Conservation (phyloP, 495 filamentous ascomycete species). For the Lichenothelia convexa region DNA sequence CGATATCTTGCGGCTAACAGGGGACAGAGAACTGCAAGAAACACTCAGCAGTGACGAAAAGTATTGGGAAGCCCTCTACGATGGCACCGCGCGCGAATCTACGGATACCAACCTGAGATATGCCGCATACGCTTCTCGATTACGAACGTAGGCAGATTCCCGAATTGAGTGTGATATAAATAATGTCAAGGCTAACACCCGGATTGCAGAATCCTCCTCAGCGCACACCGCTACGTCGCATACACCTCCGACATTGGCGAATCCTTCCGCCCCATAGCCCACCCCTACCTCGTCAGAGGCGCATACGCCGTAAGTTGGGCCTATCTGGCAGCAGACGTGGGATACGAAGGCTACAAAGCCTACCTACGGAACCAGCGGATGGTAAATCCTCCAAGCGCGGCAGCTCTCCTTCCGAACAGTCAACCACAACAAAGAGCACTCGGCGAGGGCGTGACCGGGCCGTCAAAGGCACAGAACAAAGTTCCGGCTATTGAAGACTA, state of each 20-base stretch:
- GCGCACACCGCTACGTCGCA: constrained; percentile 88
- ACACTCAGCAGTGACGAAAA: constrained; percentile 61
- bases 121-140: constrained; percentile 73
- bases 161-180: neutral
- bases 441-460: constrained; percentile 3
- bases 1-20: too few relatives aligned
- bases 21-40: constrained; percentile 55
- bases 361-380: constrained; percentile 61
- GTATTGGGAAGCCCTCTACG: constrained; percentile 59
- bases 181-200: constrained; percentile 37
- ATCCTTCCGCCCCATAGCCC: constrained; percentile 83
- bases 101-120: constrained; percentile 78
- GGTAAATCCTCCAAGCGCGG: constrained; percentile 24
- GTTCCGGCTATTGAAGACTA: constrained; percentile 83
- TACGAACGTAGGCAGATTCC: constrained; percentile 19
- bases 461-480: constrained; percentile 18
- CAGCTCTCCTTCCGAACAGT: neutral
- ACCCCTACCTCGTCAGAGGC: constrained; percentile 57
- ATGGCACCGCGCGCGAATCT: constrained; percentile 61
- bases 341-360: constrained; percentile 88
- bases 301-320: constrained; percentile 89
- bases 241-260: constrained; percentile 97
- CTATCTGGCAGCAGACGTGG: constrained; percentile 79
- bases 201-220: constrained; percentile 69
- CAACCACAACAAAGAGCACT: constrained; percentile 1